Percentiles rank a stretch among this genome's conserved stretches.
phyloP scores from a whole-genome alignment of 1,284 basidiomycete genomes.

The Cryptococcus maquisensis region DNA sequence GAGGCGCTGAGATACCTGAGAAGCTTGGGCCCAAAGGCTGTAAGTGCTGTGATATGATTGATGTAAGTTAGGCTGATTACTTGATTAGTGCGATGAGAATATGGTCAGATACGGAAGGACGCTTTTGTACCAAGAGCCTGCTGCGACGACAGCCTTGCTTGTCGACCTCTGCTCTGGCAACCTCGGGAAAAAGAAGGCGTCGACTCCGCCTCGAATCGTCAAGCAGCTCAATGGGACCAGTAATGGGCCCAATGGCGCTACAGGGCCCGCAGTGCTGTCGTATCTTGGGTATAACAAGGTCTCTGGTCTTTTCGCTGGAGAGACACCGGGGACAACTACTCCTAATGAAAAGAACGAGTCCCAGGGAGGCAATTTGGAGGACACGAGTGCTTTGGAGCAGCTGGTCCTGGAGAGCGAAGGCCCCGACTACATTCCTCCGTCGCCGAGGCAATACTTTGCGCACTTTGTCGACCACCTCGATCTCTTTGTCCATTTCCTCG shows the following conservation, averaged over 20 bases:
- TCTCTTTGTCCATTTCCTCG: slow-evolving; percentile 81
- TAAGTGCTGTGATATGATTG: slow-evolving; percentile 48
- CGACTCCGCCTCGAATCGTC: slow-evolving; percentile 44
- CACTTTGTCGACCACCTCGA: slow-evolving; percentile 87
- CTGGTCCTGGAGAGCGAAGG: neutral
- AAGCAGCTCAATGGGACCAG: slow-evolving; percentile 12
- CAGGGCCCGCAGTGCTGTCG: slow-evolving; percentile 62
- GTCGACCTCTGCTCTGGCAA: slow-evolving; percentile 85
- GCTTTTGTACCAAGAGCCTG: slow-evolving; percentile 73
- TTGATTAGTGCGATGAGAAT: slow-evolving; percentile 61
- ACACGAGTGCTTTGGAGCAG: slow-evolving; percentile 31
- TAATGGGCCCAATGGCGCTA: slow-evolving; percentile 14
- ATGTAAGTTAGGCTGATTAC: neutral
- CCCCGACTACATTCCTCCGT: slow-evolving; percentile 58
- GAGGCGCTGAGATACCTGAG: slow-evolving; percentile 81
- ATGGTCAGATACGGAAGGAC: slow-evolving; percentile 77
- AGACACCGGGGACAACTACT: slow-evolving; percentile 46
- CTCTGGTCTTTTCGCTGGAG: slow-evolving; percentile 36
- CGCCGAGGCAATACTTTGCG: slow-evolving; percentile 83
- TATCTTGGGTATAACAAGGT: slow-evolving; percentile 69
- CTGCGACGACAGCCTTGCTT: slow-evolving; percentile 82
- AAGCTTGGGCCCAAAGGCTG: slow-evolving; percentile 68
- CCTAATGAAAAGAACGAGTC: slow-evolving; percentile 16
- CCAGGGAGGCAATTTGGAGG: slow-evolving; percentile 31
- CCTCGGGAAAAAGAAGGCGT: slow-evolving; percentile 28